Percentiles rank a stretch among this genome's conserved stretches.
Evolutionary conservation across 1,284 basidiomycete genomes (phyloP).

Genomic region (Apiotrichum veenhuisii): DNA sequence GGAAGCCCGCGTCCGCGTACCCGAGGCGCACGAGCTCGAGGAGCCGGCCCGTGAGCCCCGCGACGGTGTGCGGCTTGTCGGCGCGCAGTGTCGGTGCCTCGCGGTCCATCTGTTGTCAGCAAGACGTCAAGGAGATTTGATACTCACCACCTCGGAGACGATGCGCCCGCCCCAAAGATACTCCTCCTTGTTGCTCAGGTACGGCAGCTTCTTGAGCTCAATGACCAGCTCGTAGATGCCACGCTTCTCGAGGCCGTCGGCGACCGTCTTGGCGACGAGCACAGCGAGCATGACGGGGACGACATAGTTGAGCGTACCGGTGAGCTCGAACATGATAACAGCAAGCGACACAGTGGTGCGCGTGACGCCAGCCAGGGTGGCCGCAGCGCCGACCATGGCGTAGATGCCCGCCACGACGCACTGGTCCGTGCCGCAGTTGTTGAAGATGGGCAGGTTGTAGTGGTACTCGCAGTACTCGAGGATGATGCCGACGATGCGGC

Average conservation of each 20-base stretch:
- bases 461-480: slow-evolving; percentile 74
- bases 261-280: slow-evolving; percentile 87
- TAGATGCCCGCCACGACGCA: slow-evolving; percentile 73
- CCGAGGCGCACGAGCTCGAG: slow-evolving; percentile 41
- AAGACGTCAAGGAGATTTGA: neutral
- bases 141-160: slow-evolving; percentile 69
- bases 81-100: slow-evolving; percentile 39
- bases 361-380: slow-evolving; percentile 81
- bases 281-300: slow-evolving; percentile 86
- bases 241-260: slow-evolving; percentile 87
- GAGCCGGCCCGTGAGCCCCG: slow-evolving; percentile 41
- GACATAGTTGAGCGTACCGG: slow-evolving; percentile 88
- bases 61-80: slow-evolving; percentile 43
- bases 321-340: slow-evolving; percentile 96
- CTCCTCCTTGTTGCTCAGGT: slow-evolving; percentile 82
- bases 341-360: slow-evolving; percentile 71
- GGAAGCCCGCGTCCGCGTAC: slow-evolving; percentile 75
- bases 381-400: slow-evolving; percentile 87
- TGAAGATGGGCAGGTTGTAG: slow-evolving; percentile 61
- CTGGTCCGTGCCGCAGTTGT: slow-evolving; percentile 54
- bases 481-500: slow-evolving; percentile 77
- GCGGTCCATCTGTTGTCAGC: slow-evolving; percentile 53
- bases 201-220: slow-evolving; percentile 78
- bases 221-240: slow-evolving; percentile 96
- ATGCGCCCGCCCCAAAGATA: slow-evolving; percentile 77